Evolutionary conservation across 805 yeast genomes (phyloP).

Genomic region (Lipomyces sp.): DNA sequence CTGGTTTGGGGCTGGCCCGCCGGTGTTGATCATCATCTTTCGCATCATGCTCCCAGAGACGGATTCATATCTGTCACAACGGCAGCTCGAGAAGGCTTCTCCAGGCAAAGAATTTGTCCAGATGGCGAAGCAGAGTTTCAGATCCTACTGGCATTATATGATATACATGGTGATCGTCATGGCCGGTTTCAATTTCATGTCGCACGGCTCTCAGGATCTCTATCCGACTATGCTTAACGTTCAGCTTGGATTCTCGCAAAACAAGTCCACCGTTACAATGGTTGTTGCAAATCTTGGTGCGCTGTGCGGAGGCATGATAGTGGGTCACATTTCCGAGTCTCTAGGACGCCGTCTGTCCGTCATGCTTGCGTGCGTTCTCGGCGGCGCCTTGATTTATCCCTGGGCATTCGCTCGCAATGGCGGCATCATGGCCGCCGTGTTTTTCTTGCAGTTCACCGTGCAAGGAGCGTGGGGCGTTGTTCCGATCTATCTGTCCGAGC

Average conservation of each 20-base stretch:
- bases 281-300: constrained; percentile 67
- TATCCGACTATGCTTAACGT: constrained; percentile 59
- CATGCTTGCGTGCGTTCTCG: constrained; percentile 48
- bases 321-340: constrained; percentile 56
- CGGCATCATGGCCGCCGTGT: constrained; percentile 54
- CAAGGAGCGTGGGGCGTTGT: constrained; percentile 75
- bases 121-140: constrained; percentile 41
- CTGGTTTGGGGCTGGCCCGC: constrained; percentile 72
- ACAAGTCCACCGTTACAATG: constrained; percentile 58
- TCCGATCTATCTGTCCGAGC: constrained; percentile 63
- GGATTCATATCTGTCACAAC: constrained; percentile 33
- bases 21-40: constrained; percentile 57
- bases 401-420: constrained; percentile 48
- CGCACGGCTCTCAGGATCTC: constrained; percentile 74
- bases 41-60: constrained; percentile 61
- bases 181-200: constrained; percentile 68
- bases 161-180: constrained; percentile 57
- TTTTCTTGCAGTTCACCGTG: constrained; percentile 62
- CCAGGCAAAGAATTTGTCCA: constrained; percentile 7
- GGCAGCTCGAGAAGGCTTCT: constrained; percentile 6
- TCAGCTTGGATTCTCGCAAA: constrained; percentile 48
- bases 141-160: constrained; percentile 58
- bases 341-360: constrained; percentile 61
- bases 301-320: constrained; percentile 57
- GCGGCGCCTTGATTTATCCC: constrained; percentile 63